phyloP scores from a whole-genome alignment of 371 early-diverging fungal genomes.

The Syncephalastrum sp. region DNA sequence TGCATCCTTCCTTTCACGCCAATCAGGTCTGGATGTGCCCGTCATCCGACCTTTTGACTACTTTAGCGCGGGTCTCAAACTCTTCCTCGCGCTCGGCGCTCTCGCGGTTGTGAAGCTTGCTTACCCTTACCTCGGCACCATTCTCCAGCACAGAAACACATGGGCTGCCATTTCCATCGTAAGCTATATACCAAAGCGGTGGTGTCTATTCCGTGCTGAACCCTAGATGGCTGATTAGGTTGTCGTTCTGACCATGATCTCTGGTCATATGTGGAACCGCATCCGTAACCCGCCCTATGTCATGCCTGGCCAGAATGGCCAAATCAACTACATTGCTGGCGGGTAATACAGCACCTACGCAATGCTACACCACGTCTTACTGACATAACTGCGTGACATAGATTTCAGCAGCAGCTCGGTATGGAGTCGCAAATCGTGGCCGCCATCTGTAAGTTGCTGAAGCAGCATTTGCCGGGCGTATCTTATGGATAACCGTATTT shows the following conservation, averaged over 20 bases:
- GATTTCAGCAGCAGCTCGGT: slow-evolving; percentile 77
- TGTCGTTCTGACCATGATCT: slow-evolving; percentile 71
- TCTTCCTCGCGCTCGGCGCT: slow-evolving; percentile 38
- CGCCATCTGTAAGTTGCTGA: slow-evolving; percentile 63
- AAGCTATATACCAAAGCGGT: background rate
- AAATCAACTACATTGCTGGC: slow-evolving; percentile 63
- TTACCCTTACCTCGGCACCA: slow-evolving; percentile 46
- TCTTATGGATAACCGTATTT: slow-evolving; percentile 2
- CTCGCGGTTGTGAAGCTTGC: slow-evolving; percentile 41
- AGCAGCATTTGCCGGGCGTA: background rate
- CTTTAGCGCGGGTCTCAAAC: slow-evolving; percentile 37
- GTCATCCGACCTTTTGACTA: slow-evolving; percentile 51
- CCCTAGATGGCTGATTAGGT: slow-evolving; percentile 29
- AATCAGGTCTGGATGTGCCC: slow-evolving; percentile 39
- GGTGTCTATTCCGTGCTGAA: background rate
- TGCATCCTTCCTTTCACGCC: slow-evolving; percentile 55
- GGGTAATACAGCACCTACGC: slow-evolving; percentile 25
- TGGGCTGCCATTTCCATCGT: slow-evolving; percentile 60
- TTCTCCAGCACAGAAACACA: slow-evolving; percentile 56
- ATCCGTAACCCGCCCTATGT: slow-evolving; percentile 79
- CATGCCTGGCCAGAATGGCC: slow-evolving; percentile 56
- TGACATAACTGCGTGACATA: slow-evolving; percentile 16
- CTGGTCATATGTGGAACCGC: slow-evolving; percentile 90
- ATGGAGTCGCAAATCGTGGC: slow-evolving; percentile 80
- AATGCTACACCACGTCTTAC: background rate